Percentiles rank a stretch among this genome's conserved stretches.
phyloP scores from a whole-genome alignment of 208 protist species.

The Jaenimonas drosophilae region DNA sequence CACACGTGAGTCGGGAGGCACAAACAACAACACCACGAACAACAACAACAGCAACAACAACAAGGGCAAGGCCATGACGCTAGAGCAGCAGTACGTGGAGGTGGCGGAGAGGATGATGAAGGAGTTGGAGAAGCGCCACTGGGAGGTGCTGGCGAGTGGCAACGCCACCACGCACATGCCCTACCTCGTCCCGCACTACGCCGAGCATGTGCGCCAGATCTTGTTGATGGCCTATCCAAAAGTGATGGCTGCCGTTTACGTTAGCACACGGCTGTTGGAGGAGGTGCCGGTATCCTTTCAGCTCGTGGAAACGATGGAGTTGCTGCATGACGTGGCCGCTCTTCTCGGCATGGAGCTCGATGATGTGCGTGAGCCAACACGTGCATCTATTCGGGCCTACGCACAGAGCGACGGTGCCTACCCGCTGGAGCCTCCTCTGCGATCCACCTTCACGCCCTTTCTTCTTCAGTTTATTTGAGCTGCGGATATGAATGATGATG shows the following conservation, averaged over 20 bases:
- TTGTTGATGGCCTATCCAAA: slow-evolving; percentile 52
- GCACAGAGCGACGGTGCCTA: slow-evolving; percentile 32
- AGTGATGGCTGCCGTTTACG: slow-evolving; percentile 54
- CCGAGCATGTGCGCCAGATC: slow-evolving; percentile 73
- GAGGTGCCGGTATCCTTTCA: slow-evolving; percentile 44
- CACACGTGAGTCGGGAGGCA: too few species aligned
- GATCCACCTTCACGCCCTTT: slow-evolving; percentile 38
- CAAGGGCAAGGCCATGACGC: too few species aligned
- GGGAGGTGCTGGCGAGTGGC: slow-evolving; percentile 21
- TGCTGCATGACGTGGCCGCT: slow-evolving; percentile 58
- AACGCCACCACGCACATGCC: slow-evolving; percentile 42
- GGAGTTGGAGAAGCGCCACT: slow-evolving; percentile 58
- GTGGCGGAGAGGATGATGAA: slow-evolving; percentile 27
- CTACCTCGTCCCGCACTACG: slow-evolving; percentile 75
- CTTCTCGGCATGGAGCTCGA: slow-evolving; percentile 58
- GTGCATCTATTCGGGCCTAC: slow-evolving; percentile 34
- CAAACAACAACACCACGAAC: too few species aligned
- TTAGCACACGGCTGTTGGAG: slow-evolving; percentile 62
- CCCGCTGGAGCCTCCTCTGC: slow-evolving; percentile 23
- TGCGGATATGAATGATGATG: background rate
- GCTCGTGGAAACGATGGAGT: slow-evolving; percentile 44
- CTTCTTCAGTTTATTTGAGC: background rate
- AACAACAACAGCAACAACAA: too few species aligned
- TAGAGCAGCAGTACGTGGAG: slow-evolving; percentile 36
- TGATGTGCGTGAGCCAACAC: slow-evolving; percentile 42